These are phyloP conservation scores for Colletotrichum truncatum DNA, from an alignment of 2,329 filamentous ascomycete genomes.

Conservation along the genomic window DNA sequence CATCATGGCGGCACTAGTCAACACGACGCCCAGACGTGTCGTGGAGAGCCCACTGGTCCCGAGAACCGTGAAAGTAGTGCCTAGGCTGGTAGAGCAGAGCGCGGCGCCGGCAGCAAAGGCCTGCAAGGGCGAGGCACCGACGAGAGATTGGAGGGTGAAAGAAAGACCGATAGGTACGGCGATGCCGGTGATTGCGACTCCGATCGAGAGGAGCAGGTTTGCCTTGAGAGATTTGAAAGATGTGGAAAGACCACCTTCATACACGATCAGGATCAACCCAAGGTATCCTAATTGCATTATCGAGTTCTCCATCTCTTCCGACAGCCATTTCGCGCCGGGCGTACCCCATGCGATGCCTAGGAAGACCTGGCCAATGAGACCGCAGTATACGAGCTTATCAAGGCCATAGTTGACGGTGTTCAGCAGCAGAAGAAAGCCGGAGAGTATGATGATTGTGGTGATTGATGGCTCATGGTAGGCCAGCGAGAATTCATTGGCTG, in stretches of 20 bases:
- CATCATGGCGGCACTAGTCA: conserved; percentile 80
- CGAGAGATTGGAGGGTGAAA: conserved; percentile 63
- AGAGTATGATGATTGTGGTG: conserved; percentile 63
- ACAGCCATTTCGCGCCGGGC: conserved; percentile 71
- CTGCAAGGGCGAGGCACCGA: conserved; percentile 63
- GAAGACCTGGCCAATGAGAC: conserved; percentile 76
- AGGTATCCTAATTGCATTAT: conserved; percentile 77
- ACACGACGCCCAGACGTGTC: conserved; percentile 66
- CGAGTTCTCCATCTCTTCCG: conserved; percentile 56
- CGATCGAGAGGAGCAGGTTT: conserved; percentile 67
- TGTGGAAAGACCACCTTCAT: conserved; percentile 73
- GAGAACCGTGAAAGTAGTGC: conserved; percentile 71
- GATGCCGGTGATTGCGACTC: conserved; percentile 74
- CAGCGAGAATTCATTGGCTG: conserved; percentile 38
- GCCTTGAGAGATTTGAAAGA: conserved; percentile 62
- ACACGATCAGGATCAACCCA: conserved; percentile 77
- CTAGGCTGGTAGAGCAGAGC: conserved; percentile 77
- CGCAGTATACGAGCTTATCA: conserved; percentile 72
- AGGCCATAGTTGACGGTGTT: conserved; percentile 67
- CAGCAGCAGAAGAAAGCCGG: conserved; percentile 70
- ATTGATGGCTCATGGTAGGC: conserved; percentile 73
- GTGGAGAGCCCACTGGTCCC: conserved; percentile 50
- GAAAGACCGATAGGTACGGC: conserved; percentile 70
- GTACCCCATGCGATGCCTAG: conserved; percentile 76
- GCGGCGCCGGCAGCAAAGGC: conserved; percentile 79